phyloP scores from a whole-genome alignment of 371 early-diverging fungal genomes.

The Polyrhizophydium stewartii region DNA sequence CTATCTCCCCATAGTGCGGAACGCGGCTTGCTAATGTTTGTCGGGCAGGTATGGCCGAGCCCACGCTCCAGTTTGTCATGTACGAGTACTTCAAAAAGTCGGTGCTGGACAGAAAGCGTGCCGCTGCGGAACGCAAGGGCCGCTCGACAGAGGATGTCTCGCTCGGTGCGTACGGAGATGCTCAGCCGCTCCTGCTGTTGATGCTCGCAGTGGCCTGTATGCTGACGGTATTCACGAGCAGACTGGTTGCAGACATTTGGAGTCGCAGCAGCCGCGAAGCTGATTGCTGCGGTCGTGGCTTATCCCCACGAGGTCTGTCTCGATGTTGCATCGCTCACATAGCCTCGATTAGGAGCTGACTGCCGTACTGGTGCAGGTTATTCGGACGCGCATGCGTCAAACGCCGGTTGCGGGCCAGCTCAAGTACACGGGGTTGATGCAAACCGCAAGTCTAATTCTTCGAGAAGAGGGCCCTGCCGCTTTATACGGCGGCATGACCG shows the following conservation, averaged over 20 bases:
- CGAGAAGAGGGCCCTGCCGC: constrained; percentile 83
- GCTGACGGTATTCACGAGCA: background rate
- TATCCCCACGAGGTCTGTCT: constrained; percentile 58
- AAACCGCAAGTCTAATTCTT: constrained; percentile 64
- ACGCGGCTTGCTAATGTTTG: background rate
- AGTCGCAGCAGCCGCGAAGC: constrained; percentile 82
- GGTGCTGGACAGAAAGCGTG: constrained; percentile 1
- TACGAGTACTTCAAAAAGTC: constrained; percentile 84
- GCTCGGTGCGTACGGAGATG: background rate
- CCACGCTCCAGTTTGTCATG: constrained; percentile 90
- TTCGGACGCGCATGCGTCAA: constrained; percentile 84
- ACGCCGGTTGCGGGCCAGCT: constrained; percentile 42
- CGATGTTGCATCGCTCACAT: constrained; percentile 26
- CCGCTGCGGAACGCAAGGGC: background rate
- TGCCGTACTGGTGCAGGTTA: constrained; percentile 58
- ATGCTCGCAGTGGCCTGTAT: too few species aligned
- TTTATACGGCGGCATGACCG: constrained; percentile 92
- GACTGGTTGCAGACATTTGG: constrained; percentile 67
- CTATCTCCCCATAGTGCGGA: too few species aligned
- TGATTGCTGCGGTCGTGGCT: constrained; percentile 79
- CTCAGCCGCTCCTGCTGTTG: too few species aligned
- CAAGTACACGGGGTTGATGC: constrained; percentile 79
- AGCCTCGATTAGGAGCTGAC: too few species aligned
- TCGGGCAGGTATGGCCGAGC: constrained; percentile 69
- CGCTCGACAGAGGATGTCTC: background rate